Conservation (phyloP, 495 filamentous ascomycete species). For the Pyrenula aspistea region DNA sequence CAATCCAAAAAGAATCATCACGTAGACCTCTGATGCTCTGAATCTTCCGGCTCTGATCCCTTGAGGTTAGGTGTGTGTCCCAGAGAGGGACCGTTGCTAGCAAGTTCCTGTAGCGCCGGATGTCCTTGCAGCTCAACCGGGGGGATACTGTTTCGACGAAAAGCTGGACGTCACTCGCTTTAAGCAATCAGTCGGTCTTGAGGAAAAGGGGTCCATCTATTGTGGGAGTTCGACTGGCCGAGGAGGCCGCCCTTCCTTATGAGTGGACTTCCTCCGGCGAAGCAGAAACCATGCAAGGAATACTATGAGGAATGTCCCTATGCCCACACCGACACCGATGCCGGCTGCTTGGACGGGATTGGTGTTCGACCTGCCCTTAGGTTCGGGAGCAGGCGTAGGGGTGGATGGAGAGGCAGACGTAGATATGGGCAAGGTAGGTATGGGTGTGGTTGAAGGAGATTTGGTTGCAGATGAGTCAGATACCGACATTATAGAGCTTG, state of each 20-base stretch:
- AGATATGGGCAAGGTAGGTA: background rate
- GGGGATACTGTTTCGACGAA: background rate
- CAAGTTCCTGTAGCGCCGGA: background rate
- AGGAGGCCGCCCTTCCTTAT: background rate
- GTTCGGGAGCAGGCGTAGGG: background rate
- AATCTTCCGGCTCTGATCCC: background rate
- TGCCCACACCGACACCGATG: conserved; percentile 3
- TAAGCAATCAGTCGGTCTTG: background rate
- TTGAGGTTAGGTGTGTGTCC: background rate
- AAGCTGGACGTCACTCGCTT: background rate
- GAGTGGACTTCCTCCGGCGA: background rate
- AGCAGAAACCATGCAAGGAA: conserved; percentile 1
- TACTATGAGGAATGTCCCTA: background rate
- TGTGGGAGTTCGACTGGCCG: background rate
- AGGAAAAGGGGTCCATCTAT: background rate
- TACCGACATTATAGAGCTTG: background rate
- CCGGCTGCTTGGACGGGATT: conserved; percentile 2
- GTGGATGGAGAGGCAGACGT: background rate
- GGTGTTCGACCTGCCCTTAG: background rate
- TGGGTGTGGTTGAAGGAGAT: background rate
- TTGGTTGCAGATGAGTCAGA: background rate
- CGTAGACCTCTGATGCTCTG: background rate
- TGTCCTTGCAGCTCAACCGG: background rate
- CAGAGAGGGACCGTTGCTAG: background rate
- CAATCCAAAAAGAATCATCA: background rate